These are phyloP conservation scores for Fragilariopsis cylindrus DNA, from an alignment of 108 stramenopile species.

Conservation along the genomic window DNA sequence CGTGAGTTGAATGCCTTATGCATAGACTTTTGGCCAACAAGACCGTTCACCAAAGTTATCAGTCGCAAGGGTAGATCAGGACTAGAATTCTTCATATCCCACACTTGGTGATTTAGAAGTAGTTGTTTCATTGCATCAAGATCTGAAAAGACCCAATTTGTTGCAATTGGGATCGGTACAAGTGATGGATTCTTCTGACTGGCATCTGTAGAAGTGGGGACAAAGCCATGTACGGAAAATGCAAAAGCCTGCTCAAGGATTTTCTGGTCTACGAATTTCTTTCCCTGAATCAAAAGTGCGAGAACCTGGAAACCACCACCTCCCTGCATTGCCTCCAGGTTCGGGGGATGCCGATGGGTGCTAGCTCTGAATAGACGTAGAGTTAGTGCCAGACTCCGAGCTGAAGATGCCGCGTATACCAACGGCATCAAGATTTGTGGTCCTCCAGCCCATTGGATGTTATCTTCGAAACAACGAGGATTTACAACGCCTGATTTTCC, in stretches of 20 bases:
- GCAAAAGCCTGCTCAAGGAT: constrained; percentile 87
- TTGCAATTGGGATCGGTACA: constrained; percentile 39
- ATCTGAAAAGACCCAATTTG: constrained; percentile 85
- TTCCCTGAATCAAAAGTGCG: constrained; percentile 74
- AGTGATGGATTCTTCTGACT: constrained; percentile 13
- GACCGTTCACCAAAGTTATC: constrained; percentile 72
- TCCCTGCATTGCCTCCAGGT: constrained; percentile 82
- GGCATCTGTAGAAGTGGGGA: constrained; percentile 46
- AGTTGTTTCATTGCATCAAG: constrained; percentile 91
- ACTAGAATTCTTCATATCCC: constrained; percentile 73
- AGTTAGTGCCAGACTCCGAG: constrained; percentile 63
- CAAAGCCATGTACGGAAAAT: constrained; percentile 83
- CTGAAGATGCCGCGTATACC: constrained; percentile 65
- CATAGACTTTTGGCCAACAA: constrained; percentile 72
- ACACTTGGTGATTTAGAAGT: constrained; percentile 88
- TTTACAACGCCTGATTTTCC: constrained; percentile 69
- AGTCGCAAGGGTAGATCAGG: constrained; percentile 77
- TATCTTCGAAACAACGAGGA: constrained; percentile 84
- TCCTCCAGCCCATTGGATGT: constrained; percentile 87
- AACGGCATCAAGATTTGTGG: constrained; percentile 78
- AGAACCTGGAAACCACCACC: constrained; percentile 84
- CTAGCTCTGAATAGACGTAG: constrained; percentile 73
- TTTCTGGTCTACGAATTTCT: constrained; percentile 67
- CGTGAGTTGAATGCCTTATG: constrained; percentile 89
- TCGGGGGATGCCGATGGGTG: constrained; percentile 73